Percentiles rank a stretch among this genome's conserved stretches.
phyloP scores from a whole-genome alignment of 192 early-diverging fungal species.

The Coemansia sp. region DNA sequence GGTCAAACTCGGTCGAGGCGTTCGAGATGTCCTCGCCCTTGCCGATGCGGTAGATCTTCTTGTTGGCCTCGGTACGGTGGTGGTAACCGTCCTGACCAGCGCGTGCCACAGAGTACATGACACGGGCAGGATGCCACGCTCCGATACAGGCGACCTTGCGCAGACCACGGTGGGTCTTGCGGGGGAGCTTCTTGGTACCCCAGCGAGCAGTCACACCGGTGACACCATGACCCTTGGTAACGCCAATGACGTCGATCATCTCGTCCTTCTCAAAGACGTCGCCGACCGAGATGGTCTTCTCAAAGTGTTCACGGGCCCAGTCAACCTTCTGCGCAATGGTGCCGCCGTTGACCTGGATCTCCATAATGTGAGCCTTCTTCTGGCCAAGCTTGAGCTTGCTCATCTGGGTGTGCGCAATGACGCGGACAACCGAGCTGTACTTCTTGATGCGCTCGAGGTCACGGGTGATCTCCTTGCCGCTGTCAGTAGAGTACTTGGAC shows the following conservation, averaged over 20 bases:
- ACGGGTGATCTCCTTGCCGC: constrained; percentile 81
- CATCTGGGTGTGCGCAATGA: constrained; percentile 98
- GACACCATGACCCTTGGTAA: constrained; percentile 99
- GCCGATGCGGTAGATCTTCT: constrained; percentile 99
- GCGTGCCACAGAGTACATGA: constrained; percentile 99
- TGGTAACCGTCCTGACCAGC: constrained; percentile 99
- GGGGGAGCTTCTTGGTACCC: constrained; percentile 99
- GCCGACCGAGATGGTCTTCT: constrained; percentile 88
- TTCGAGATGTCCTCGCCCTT: constrained; percentile 79
- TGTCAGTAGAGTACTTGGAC: constrained; percentile 90
- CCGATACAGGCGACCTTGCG: constrained; percentile 99
- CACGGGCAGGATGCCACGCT: constrained; percentile 95
- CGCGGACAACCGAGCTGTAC: constrained; percentile 98
- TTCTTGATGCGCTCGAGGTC: constrained; percentile 99
- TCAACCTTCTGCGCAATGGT: constrained; percentile 95
- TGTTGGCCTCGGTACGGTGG: constrained; percentile 99
- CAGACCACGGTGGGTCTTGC: constrained; percentile 99
- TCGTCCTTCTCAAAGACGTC: constrained; percentile 98
- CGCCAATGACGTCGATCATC: constrained; percentile 98
- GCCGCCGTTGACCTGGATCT: constrained; percentile 99
- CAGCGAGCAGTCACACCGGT: constrained; percentile 99
- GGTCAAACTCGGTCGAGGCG: constrained; percentile 95
- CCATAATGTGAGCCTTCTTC: constrained; percentile 99
- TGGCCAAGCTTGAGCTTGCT: constrained; percentile 92
- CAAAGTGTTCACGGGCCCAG: constrained; percentile 96